Evolutionary conservation across 495 filamentous ascomycete genomes (phyloP).

Genomic region (Jackrogersella minutella): DNA sequence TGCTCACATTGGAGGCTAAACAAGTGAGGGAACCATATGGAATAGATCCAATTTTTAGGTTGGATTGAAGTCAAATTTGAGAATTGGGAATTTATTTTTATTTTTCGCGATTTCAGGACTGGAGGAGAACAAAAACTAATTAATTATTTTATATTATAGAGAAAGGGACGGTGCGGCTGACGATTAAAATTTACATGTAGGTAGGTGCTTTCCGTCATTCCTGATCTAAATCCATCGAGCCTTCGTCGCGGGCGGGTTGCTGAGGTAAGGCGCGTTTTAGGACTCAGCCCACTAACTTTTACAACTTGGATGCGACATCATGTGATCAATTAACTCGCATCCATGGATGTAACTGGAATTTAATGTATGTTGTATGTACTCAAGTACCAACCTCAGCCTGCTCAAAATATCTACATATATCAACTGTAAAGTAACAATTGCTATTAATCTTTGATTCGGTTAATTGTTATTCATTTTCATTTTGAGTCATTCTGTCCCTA

Average conservation of each 20-base stretch:
- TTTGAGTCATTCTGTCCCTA: neutral
- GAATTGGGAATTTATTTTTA: neutral
- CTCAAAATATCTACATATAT: neutral
- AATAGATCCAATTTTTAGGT: neutral
- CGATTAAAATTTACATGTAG: conserved; percentile 4
- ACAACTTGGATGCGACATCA: conserved; percentile 29
- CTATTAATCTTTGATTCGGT: neutral
- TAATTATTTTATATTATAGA: neutral
- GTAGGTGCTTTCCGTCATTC: conserved; percentile 27
- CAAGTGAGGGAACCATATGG: neutral
- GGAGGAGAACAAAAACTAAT: neutral
- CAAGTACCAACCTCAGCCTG: neutral
- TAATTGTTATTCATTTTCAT: neutral
- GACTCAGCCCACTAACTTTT: conserved; percentile 14
- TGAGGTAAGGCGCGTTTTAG: conserved; percentile 25
- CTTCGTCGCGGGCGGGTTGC: conserved; percentile 20
- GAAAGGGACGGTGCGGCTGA: conserved; percentile 3
- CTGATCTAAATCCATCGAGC: conserved; percentile 25
- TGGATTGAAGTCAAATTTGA: neutral
- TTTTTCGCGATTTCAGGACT: no score
- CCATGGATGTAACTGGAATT: no score
- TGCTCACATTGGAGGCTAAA: conserved; percentile 18
- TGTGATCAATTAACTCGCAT: conserved; percentile 38
- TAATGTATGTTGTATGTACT: neutral
- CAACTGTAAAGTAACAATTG: neutral